These are phyloP conservation scores for Trichophyton verrucosum DNA, from an alignment of 2,329 filamentous ascomycete genomes.

Conservation along the genomic window DNA sequence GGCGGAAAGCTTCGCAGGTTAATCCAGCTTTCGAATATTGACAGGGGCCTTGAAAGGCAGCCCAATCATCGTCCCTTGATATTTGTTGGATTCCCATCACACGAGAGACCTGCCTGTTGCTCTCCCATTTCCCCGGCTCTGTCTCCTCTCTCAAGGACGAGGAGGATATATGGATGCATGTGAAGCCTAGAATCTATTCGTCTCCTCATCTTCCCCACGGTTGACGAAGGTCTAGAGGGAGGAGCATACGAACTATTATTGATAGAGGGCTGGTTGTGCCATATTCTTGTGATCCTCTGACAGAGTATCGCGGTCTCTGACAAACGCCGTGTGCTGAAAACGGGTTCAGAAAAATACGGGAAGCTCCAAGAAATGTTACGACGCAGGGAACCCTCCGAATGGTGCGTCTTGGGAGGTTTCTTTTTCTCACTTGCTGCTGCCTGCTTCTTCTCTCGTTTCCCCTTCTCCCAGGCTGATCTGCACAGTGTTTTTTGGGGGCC, in stretches of 20 bases:
- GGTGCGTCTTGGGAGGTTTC: neutral
- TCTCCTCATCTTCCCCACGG: neutral
- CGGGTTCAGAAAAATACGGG: neutral
- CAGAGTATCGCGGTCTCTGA: neutral
- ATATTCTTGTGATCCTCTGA: too few species aligned
- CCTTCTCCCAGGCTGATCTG: neutral
- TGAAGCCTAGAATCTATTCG: neutral
- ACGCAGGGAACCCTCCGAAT: neutral
- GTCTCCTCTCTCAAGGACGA: neutral
- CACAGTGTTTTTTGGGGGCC: neutral
- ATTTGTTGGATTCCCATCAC: constrained; percentile 1
- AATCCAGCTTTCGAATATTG: neutral
- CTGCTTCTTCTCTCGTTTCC: neutral
- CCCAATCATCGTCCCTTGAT: neutral
- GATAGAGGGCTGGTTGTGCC: neutral
- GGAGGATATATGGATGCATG: neutral
- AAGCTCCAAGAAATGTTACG: neutral
- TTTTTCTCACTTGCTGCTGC: neutral
- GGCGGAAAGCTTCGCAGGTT: constrained; percentile 1
- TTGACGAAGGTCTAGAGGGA: neutral
- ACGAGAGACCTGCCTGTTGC: neutral
- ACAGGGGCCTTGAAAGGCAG: neutral
- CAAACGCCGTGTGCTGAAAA: neutral
- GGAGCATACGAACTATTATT: neutral
- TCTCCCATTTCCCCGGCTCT: neutral